A percentile compares a stretch with the other conserved stretches of the same genome.
Conservation (phyloP, 441 rosid genomes). For the Brassica balearica region DNA sequence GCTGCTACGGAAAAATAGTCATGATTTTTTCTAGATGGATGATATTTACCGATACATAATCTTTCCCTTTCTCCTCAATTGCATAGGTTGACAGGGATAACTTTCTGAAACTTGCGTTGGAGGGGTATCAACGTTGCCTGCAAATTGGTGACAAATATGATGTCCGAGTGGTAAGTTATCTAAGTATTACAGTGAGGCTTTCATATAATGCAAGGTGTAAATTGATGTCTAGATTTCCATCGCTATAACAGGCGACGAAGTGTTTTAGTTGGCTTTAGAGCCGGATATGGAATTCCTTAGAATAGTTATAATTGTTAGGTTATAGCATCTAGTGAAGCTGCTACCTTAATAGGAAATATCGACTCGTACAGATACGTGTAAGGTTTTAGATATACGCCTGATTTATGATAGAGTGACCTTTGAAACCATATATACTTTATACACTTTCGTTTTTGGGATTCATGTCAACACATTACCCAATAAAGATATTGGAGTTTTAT, state of each 20-base stretch:
- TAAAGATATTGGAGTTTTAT: not conserved
- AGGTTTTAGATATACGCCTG: slow-evolving; percentile 22
- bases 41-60: slow-evolving; percentile 31
- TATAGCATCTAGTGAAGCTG: slow-evolving; percentile 14
- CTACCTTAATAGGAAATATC: not conserved
- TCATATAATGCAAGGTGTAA: slow-evolving; percentile 14
- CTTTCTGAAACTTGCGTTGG: slow-evolving; percentile 89
- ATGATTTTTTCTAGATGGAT: slow-evolving; percentile 19
- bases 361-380: slow-evolving; percentile 15
- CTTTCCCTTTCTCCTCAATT: slow-evolving; percentile 29
- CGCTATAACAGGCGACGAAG: slow-evolving; percentile 15
- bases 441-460: slow-evolving; percentile 20
- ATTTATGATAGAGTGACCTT: slow-evolving; percentile 28
- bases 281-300: not conserved
- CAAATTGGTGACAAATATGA: slow-evolving; percentile 94
- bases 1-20: slow-evolving; percentile 20
- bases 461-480: slow-evolving; percentile 25
- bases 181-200: slow-evolving; percentile 18
- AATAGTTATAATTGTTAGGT: slow-evolving; percentile 19
- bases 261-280: slow-evolving; percentile 18
- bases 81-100: slow-evolving; percentile 91
- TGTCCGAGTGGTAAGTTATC: slow-evolving; percentile 85
- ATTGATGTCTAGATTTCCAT: slow-evolving; percentile 12
- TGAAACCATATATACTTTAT: not conserved
- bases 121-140: slow-evolving; percentile 90